These are phyloP conservation scores for Collybia mongolica DNA, from an alignment of 768 basidiomycete species.

Conservation along the genomic window DNA sequence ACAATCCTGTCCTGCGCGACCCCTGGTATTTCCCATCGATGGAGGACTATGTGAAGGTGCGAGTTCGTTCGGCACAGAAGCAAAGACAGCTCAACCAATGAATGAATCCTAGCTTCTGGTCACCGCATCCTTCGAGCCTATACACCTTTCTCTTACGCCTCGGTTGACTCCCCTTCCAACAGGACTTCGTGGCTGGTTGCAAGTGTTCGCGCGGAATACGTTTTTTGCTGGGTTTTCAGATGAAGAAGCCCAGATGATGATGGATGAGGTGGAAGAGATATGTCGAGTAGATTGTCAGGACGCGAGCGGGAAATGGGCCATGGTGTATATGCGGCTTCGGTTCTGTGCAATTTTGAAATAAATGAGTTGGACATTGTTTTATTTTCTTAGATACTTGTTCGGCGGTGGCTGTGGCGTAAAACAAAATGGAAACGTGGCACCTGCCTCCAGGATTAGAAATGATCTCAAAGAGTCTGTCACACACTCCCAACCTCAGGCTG, in stretches of 20 bases:
- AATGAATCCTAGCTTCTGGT: slow-evolving; percentile 46
- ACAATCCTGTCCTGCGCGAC: slow-evolving; percentile 60
- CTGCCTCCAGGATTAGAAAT: no score
- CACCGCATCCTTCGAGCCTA: slow-evolving; percentile 54
- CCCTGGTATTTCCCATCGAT: slow-evolving; percentile 86
- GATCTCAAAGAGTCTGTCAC: no score
- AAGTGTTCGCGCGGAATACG: slow-evolving; percentile 59
- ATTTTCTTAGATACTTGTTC: not conserved
- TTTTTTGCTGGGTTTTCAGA: slow-evolving; percentile 56
- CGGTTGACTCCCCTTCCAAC: slow-evolving; percentile 50
- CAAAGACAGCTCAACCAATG: not conserved
- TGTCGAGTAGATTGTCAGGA: slow-evolving; percentile 58
- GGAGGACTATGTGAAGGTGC: slow-evolving; percentile 60
- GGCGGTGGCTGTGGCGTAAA: not conserved
- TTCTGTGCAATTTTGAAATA: slow-evolving; percentile 50
- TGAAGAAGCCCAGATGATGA: slow-evolving; percentile 54
- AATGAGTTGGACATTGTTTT: not conserved
- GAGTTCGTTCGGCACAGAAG: not conserved
- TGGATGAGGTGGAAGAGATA: slow-evolving; percentile 59
- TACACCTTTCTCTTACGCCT: slow-evolving; percentile 53
- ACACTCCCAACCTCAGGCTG: no score
- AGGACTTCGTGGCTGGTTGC: slow-evolving; percentile 65
- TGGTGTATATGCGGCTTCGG: slow-evolving; percentile 74
- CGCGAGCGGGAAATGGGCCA: slow-evolving; percentile 57
- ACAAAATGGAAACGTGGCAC: not conserved